phyloP scores from a whole-genome alignment of 2,329 filamentous ascomycete genomes.

The Fusarium liriodendri region DNA sequence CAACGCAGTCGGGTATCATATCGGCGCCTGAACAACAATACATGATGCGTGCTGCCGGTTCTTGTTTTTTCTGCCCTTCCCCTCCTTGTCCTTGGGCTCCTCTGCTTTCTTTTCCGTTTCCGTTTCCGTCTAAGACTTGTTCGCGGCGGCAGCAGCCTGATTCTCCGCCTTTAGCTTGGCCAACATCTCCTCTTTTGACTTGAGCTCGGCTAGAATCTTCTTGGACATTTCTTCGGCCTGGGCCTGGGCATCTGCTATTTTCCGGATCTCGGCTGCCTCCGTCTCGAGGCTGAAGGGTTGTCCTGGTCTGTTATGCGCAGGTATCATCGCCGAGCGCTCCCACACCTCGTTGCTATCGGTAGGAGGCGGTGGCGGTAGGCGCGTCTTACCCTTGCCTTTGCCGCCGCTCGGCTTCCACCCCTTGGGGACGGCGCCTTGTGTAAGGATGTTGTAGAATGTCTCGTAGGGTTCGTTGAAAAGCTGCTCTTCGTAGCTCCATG shows the following conservation, averaged over 20 bases:
- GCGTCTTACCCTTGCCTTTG: constrained; percentile 63
- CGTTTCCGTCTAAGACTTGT: constrained; percentile 44
- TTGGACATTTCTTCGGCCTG: constrained; percentile 71
- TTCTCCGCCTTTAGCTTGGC: constrained; percentile 70
- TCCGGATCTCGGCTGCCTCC: constrained; percentile 72
- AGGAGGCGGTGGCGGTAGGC: constrained; percentile 53
- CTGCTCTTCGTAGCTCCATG: constrained; percentile 91
- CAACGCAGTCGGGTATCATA: not conserved
- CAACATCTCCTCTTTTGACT: constrained; percentile 72
- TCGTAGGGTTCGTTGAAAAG: constrained; percentile 98
- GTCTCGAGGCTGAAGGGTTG: constrained; percentile 81
- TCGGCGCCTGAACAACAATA: not conserved
- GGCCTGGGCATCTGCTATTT: constrained; percentile 71
- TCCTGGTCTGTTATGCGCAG: constrained; percentile 71
- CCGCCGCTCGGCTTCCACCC: constrained; percentile 59
- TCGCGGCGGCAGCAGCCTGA: constrained; percentile 55
- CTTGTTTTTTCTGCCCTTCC: not conserved
- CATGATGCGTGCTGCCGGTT: not conserved
- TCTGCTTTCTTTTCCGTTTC: constrained; percentile 1
- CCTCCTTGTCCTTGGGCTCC: not conserved
- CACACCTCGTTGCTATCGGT: constrained; percentile 63
- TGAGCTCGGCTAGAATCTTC: constrained; percentile 69
- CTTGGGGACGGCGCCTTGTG: constrained; percentile 72
- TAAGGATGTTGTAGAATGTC: constrained; percentile 89
- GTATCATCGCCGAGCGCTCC: constrained; percentile 80